Conservation (phyloP, 768 basidiomycete genomes). For the Gymnopilus dilepis region DNA sequence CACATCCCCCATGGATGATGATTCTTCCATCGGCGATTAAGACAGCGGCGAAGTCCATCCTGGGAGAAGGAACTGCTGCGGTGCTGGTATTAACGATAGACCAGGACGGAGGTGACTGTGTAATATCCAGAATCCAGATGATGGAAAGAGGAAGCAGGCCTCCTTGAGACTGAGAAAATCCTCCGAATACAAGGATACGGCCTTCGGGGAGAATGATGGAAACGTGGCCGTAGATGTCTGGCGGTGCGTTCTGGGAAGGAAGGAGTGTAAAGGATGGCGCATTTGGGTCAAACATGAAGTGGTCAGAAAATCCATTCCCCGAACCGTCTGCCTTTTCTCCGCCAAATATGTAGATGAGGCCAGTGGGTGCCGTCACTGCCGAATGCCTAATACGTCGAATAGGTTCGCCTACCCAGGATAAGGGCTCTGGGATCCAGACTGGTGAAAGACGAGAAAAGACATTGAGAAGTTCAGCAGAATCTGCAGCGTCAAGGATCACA, state of each 20-base stretch:
- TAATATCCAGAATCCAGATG: slow-evolving; percentile 70
- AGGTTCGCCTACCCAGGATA: slow-evolving; percentile 70
- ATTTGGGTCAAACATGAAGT: slow-evolving; percentile 64
- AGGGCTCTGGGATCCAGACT: slow-evolving; percentile 50
- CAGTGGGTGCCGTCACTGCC: slow-evolving; percentile 50
- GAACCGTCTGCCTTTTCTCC: slow-evolving; percentile 87
- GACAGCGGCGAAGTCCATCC: slow-evolving; percentile 66
- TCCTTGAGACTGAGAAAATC: slow-evolving; percentile 55
- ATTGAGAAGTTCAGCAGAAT: slow-evolving; percentile 69
- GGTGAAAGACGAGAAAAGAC: slow-evolving; percentile 43
- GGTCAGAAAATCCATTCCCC: slow-evolving; percentile 59
- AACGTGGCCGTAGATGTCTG: slow-evolving; percentile 74
- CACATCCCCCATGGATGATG: slow-evolving; percentile 81
- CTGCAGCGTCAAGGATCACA: slow-evolving; percentile 53
- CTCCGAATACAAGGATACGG: slow-evolving; percentile 76
- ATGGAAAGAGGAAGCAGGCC: slow-evolving; percentile 59
- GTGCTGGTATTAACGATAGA: slow-evolving; percentile 41
- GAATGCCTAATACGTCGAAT: slow-evolving; percentile 80
- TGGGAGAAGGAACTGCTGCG: slow-evolving; percentile 54
- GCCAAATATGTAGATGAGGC: slow-evolving; percentile 73
- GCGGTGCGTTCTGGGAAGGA: slow-evolving; percentile 61
- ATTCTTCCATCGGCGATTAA: slow-evolving; percentile 57
- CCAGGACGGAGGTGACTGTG: slow-evolving; percentile 55
- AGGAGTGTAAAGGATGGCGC: slow-evolving; percentile 57
- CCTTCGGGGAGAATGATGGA: slow-evolving; percentile 75